These are phyloP conservation scores for Aspergillus glaucus DNA, from an alignment of 2,329 filamentous ascomycete genomes.

Conservation along the genomic window DNA sequence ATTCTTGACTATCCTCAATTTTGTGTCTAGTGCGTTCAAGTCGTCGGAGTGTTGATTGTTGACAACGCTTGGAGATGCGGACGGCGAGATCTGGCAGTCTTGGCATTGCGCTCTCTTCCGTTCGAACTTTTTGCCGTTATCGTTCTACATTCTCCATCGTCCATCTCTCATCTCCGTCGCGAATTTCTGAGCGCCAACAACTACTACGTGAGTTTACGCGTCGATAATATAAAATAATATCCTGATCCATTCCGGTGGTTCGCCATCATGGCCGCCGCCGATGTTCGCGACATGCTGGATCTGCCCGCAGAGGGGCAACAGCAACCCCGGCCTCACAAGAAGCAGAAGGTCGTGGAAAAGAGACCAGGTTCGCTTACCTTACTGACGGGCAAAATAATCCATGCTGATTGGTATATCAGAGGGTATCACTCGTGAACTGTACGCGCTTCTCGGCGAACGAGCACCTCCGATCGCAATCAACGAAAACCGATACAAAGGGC, in stretches of 20 bases:
- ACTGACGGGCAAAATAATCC: too few species aligned
- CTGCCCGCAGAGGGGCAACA: conserved; percentile 56
- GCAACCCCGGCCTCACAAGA: conserved; percentile 59
- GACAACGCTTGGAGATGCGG: conserved; percentile 4
- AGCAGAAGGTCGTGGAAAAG: conserved; percentile 61
- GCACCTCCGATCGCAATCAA: conserved; percentile 48
- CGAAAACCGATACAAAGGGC: conserved; percentile 48
- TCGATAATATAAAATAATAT: neutral
- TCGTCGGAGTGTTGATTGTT: neutral
- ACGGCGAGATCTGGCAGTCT: conserved; percentile 22
- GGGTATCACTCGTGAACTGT: conserved; percentile 47
- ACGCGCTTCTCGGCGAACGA: conserved; percentile 45
- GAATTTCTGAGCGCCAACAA: conserved; percentile 2
- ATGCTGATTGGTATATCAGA: conserved; percentile 21
- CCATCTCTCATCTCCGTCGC: neutral
- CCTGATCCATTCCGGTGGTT: neutral
- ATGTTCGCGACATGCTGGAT: conserved; percentile 84
- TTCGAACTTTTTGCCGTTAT: too few species aligned
- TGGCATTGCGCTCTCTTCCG: conserved; percentile 7
- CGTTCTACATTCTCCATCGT: neutral
- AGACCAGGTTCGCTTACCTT: conserved; percentile 42
- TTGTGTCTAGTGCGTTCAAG: neutral
- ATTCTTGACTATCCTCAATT: neutral
- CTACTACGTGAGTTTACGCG: neutral
- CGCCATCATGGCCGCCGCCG: conserved; percentile 61